phyloP scores from a whole-genome alignment of 345 rosid species.

The Salix viminalis region DNA sequence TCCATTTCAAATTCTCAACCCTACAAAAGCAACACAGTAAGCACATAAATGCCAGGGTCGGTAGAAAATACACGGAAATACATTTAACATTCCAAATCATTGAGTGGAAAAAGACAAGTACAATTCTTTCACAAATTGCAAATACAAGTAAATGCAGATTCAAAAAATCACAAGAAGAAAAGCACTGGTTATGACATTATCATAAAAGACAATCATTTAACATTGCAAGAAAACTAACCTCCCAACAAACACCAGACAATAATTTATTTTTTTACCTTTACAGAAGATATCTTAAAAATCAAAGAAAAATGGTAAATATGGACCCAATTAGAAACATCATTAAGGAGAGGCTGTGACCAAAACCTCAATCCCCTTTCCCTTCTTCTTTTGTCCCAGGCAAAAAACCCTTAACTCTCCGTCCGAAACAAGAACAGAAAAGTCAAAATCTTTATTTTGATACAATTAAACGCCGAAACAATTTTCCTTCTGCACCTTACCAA shows the following conservation, averaged over 20 bases:
- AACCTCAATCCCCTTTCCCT: not conserved
- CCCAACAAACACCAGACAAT: not conserved
- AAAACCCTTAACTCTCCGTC: not conserved
- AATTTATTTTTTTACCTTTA: not conserved
- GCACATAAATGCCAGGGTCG: not conserved
- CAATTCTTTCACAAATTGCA: not conserved
- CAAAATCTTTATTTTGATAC: not conserved
- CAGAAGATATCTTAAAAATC: not conserved
- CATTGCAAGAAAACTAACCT: not conserved
- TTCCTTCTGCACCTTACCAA: not conserved
- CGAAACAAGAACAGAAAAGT: constrained; percentile 4
- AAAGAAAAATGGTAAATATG: not conserved
- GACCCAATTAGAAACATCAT: not conserved
- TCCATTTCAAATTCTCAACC: constrained; percentile 45
- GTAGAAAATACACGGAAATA: not conserved
- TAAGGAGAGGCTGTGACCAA: not conserved
- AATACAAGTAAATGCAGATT: constrained; percentile 17
- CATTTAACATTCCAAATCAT: not conserved
- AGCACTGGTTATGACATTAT: not conserved
- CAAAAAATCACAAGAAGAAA: not conserved
- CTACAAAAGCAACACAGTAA: constrained; percentile 26
- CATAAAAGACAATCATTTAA: not conserved
- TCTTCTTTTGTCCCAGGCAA: no score
- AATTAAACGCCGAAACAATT: not conserved
- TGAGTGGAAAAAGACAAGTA: not conserved